Base-by-base conservation (phyloP, 352 stramenopile species). In the Phytopythium vexans region DNA sequence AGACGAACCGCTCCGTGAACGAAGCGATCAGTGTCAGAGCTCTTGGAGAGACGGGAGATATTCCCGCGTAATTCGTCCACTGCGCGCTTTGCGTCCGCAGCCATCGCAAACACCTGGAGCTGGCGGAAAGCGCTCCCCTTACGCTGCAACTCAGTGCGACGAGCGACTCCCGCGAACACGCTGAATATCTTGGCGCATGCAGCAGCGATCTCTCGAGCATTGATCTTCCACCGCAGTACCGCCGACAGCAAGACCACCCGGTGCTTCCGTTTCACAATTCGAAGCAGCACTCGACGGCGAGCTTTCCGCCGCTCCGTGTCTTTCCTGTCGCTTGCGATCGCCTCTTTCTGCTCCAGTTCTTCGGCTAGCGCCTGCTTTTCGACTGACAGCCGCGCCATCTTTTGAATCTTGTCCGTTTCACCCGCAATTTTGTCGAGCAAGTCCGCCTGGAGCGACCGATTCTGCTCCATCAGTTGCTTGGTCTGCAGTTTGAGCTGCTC, bases 401-500 rank as follows among this genome's bases (percentile, higher is more conserved):
- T 82, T 44, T 87, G 75, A 54, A 87, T 86, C 35, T 86, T 86
- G 47, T 62, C 69, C 7, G 73, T 82, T 54, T 87, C 78, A 6
- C 66, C 65, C 11, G 73, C 75, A 16, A 89, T 87, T 52, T 87
- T 87, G 37, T 87, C 75, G 3, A 89, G 61, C 33, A 87, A 53
- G 48, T 89, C 78, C n/a, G 68, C 55, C 40, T 89, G 73, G 3
- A 89, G 54, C 4, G 78, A 68, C 42, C 84, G 78, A 16, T 89
- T 89, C 45, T 87, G 78, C 44, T 89, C 71, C 43, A 87, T 80
- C 15, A 89, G 69, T 47, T 87, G 73, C 34, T 80, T 75, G 8
- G 72, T 87, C 55, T 89, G 78, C 12, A 86, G 60, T 50, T 89
- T 86, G 39, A 89, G 58, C 39, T 89, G 75, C 51, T 84, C 73